A percentile compares a stretch with the other conserved stretches of the same genome.
These are phyloP conservation scores for Pyrus pyrifolia DNA, from an alignment of 306 rosid genomes.

Conservation along the genomic window DNA sequence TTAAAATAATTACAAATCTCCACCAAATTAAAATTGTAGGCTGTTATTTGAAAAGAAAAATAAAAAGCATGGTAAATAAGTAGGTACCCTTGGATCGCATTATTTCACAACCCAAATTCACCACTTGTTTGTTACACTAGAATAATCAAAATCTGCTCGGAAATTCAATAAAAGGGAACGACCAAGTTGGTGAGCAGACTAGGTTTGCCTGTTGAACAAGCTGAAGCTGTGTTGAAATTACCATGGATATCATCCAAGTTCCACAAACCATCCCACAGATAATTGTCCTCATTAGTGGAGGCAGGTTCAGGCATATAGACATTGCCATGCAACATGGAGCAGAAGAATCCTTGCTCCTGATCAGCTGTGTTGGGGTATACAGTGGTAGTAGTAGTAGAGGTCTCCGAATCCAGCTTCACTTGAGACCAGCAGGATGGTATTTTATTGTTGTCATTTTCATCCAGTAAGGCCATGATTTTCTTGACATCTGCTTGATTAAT, in stretches of 20 bases:
- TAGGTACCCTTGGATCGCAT: conserved; percentile 14
- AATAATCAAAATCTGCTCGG: neutral
- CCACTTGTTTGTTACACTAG: conserved; percentile 10
- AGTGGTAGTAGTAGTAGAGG: neutral
- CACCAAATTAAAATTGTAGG: conserved; percentile 10
- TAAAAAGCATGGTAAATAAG: neutral
- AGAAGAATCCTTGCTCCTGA: conserved; percentile 39
- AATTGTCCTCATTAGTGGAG: conserved; percentile 31
- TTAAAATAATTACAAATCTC: neutral
- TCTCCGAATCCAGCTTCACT: conserved; percentile 34
- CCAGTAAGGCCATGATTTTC: conserved; percentile 49
- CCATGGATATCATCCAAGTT: conserved; percentile 66
- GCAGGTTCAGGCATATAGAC: conserved; percentile 23
- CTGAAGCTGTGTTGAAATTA: conserved; percentile 26
- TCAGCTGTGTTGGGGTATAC: conserved; percentile 33
- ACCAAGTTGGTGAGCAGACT: conserved; percentile 49
- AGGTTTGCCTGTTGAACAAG: conserved; percentile 37
- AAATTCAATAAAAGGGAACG: conserved; percentile 44
- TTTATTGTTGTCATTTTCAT: conserved; percentile 36
- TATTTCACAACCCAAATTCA: conserved; percentile 23
- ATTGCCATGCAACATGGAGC: conserved; percentile 38
- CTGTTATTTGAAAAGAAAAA: conserved; percentile 2
- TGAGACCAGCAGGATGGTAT: conserved; percentile 24
- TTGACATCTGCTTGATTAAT: conserved; percentile 44
- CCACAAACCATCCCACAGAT: conserved; percentile 67